Percentiles rank a stretch among this genome's conserved stretches.
These are phyloP conservation scores for Cotoneaster glaucophyllus DNA, from an alignment of 306 rosid genomes.

Conservation along the genomic window DNA sequence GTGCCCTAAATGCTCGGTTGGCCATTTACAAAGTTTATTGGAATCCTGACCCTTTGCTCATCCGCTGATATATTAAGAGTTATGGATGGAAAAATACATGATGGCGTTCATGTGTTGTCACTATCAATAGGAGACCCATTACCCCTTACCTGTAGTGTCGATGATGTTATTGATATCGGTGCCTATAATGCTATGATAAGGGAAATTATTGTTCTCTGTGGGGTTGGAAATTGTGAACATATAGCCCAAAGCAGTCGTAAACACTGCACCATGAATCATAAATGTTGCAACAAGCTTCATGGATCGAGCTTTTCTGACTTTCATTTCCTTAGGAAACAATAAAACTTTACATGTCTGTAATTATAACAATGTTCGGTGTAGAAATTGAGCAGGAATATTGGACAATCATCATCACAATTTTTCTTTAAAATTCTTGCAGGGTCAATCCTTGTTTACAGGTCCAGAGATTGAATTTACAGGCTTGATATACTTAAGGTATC, in stretches of 20 bases:
- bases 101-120: conserved; percentile 43
- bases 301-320: no score
- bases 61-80: conserved; percentile 41
- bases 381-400: no score
- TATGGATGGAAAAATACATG: conserved; percentile 41
- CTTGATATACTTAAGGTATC: no score
- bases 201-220: conserved; percentile 35
- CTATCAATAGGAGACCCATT: conserved; percentile 29
- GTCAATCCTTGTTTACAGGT: no score
- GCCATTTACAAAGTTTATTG: conserved; percentile 56
- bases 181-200: conserved; percentile 40
- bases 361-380: no score
- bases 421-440: no score
- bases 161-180: conserved; percentile 27
- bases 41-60: conserved; percentile 22
- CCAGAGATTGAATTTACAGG: no score
- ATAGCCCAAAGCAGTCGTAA: conserved; percentile 28
- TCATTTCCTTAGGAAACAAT: no score
- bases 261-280: conserved; percentile 37
- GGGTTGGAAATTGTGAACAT: no score
- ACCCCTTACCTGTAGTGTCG: conserved; percentile 31
- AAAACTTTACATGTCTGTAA: no score
- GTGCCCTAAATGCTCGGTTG: conserved; percentile 40
- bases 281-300: no score
- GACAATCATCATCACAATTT: no score